Evolutionary conservation across 345 rosid genomes (phyloP), one percentile per base, ranked within the genome.

Genomic region (Laguncularia racemosa): DNA sequence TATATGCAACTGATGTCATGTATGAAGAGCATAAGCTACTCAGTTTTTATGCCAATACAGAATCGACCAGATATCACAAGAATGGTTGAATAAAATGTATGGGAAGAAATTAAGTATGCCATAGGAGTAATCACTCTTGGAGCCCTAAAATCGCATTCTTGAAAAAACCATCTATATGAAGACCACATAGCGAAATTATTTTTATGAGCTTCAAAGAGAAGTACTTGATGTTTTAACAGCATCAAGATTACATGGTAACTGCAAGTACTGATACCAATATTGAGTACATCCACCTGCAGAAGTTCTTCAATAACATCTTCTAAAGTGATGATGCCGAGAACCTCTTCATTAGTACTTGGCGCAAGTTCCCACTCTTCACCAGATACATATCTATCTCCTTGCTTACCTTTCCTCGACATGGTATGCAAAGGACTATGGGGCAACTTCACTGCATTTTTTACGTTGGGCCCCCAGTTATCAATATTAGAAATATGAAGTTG

Each of bases 281-380:
- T 19, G 40, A 9, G 11, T 33, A 33, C 11, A 33, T 7, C 11
- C 1, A 87, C 95, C 78, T 82, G 93, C 38, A 89, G 73, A 15
- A 86, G 83, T 77, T 87, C 95, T 65, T 90, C 95, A 72, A 90
- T 87, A 2, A 84, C 95, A 78, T 90, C 97, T 77, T 90, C 95
- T 19, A 87, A 57, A n/a, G 97, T 87, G 62, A 90, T 90, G 56
- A 90, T 80, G 40, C 95, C 97, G 14, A 80, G 16, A 33, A 84
- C 79, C 69, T 84, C 84, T 50, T 80, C 95, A 62, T 75, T 71
- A 47, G 28, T 68, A 59, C 28, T 64, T 16, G 71, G 50, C 46
- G 59, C 63, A 20, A 67, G 66, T 44, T 81, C 78, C 62, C 71
- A 52, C 23, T 72, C 73, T 49, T 70, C 72, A 3, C 14, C 49